Percentiles rank a stretch among this genome's conserved stretches.
These are phyloP conservation scores for Neurospora sp. DNA, from an alignment of 2,329 filamentous ascomycete species.

Conservation along the genomic window DNA sequence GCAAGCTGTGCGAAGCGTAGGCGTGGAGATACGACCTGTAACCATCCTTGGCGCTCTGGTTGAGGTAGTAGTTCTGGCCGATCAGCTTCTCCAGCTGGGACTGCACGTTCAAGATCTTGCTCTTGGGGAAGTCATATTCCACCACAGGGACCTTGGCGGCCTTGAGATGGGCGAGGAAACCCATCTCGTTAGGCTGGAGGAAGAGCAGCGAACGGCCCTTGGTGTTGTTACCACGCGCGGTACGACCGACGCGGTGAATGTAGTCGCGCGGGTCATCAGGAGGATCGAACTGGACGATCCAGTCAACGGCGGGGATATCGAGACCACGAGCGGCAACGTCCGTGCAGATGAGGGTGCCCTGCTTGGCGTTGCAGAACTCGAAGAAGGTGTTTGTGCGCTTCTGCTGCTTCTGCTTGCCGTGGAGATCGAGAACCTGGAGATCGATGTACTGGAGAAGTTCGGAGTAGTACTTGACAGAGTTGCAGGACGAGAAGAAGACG, in stretches of 20 bases:
- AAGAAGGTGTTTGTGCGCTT: slow-evolving; percentile 99
- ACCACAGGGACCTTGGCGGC: slow-evolving; percentile 86
- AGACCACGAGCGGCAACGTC: slow-evolving; percentile 92
- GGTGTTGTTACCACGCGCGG: slow-evolving; percentile 71
- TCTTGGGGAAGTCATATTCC: slow-evolving; percentile 89
- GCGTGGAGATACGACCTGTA: slow-evolving; percentile 91
- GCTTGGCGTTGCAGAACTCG: slow-evolving; percentile 70
- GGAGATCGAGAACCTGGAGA: slow-evolving; percentile 57
- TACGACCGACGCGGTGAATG: slow-evolving; percentile 93
- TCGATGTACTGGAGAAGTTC: slow-evolving; percentile 98
- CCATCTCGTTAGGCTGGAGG: slow-evolving; percentile 82
- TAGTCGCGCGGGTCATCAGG: slow-evolving; percentile 86
- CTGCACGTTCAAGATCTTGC: slow-evolving; percentile 86
- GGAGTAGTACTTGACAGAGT: slow-evolving; percentile 90
- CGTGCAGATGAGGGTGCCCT: slow-evolving; percentile 87
- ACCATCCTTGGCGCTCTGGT: slow-evolving; percentile 70
- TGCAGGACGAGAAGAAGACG: slow-evolving; percentile 89
- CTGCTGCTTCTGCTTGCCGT: slow-evolving; percentile 97
- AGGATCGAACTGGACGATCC: slow-evolving; percentile 92
- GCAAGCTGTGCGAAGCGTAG: slow-evolving; percentile 77
- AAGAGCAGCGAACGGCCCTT: slow-evolving; percentile 90
- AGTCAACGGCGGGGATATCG: slow-evolving; percentile 91
- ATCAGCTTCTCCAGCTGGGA: slow-evolving; percentile 91
- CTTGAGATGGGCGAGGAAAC: slow-evolving; percentile 85
- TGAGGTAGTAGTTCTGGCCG: slow-evolving; percentile 90